Evolutionary conservation across 2,329 filamentous ascomycete species (phyloP), one percentile per base, ranked within the genome.

Genomic region (Tolypocladium sp.): DNA sequence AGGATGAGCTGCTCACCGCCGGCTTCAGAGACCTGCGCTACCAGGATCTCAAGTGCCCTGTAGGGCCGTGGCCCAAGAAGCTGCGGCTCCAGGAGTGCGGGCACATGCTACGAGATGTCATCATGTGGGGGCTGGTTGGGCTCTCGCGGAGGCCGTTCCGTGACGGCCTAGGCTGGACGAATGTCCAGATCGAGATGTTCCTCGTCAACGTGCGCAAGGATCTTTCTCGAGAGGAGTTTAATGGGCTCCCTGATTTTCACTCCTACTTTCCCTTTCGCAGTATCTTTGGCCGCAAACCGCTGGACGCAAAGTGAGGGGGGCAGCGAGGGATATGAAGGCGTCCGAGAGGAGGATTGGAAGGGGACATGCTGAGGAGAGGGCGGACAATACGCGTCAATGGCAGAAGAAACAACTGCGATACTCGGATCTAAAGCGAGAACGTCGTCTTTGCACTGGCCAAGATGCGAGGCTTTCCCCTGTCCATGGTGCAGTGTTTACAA

Each of bases 41-140:
- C 64, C 74, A 76, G 60, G 70, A 70, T 27, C 73, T 78, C 30
- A 81, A 81, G 64, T 76, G 74, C 9, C 80, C 80, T 4, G 65
- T 81, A 2, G 80, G 80, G 20, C 68, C 74, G 3, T 82, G 80
- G 80, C 73, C 79, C 3, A 71, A 72, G 55, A 72, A 73, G 58
- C 65, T 70, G 33, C 71, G 74, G 4, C 71, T 79, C 25, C 72
- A 75, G 54, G 71, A 77, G 41, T 79, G 76, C 62, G 79, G 79
- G 2, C 69, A 77, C 38, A 72, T 81, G 30, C 64, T 81, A 60
- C 70, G 77, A 40, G 77, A 78, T 33, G 73, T 74, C 4, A 67
- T 76, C 57, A 69, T 75, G 64, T 71, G 73, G 66, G 75, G 75
- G 2, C 68, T 78, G 33, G 66, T 72, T 35, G 76, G 76, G 2